These are phyloP conservation scores for Lasiosphaeriaceae sp. DNA, from an alignment of 495 filamentous ascomycete genomes.

Conservation along the genomic window DNA sequence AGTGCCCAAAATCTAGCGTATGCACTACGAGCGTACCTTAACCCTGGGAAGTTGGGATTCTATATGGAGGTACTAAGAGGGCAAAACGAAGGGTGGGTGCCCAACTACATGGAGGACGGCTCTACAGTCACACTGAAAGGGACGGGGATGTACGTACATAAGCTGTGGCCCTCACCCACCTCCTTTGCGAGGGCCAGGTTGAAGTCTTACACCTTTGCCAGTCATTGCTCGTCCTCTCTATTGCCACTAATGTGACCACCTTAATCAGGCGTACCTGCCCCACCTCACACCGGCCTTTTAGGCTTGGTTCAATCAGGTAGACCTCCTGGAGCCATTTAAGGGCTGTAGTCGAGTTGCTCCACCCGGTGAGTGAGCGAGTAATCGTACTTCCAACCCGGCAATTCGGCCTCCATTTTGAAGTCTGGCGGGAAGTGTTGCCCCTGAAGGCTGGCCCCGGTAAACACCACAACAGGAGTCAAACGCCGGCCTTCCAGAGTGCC, in stretches of 20 bases:
- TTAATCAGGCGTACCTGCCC: no score
- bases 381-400: background rate
- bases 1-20: background rate
- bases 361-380: background rate
- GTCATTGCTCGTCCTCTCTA: no score
- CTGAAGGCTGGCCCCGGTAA: background rate
- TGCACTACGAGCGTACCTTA: background rate
- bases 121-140: no score
- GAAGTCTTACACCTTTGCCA: no score
- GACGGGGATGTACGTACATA: no score
- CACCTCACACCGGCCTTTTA: background rate
- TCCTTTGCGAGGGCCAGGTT: no score
- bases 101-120: no score
- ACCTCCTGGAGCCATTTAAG: constrained; percentile 1
- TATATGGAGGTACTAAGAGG: no score
- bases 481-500: background rate
- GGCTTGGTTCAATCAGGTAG: background rate
- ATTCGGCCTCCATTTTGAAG: background rate
- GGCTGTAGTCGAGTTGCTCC: background rate
- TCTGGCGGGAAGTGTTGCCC: background rate
- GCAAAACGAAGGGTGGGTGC: no score
- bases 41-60: background rate
- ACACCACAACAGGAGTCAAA: background rate
- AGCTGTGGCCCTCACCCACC: no score
- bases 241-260: no score